Evolutionary conservation across 2,329 filamentous ascomycete genomes (phyloP), one percentile per base, ranked within the genome.

Genomic region (Neopestalotiopsis sp.): DNA sequence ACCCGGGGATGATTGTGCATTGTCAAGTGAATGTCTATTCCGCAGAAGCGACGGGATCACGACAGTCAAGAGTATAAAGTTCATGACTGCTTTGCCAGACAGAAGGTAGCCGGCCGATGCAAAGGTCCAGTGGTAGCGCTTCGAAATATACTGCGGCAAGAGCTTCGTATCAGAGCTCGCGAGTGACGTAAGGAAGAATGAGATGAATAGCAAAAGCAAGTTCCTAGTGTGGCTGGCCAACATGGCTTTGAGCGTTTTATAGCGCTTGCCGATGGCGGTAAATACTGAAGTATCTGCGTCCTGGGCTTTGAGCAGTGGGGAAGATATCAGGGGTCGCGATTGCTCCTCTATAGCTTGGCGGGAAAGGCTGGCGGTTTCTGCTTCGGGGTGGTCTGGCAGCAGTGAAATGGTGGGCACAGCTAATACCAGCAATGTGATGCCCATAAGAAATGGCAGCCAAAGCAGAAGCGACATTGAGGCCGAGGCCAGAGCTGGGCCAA

Each of bases 131-230:
- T 73, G 66, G 56, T 85, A 86, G 0, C 84, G 79, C 70, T 81
- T 85, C 0, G 85, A 86, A 70, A 86, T 86, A 71, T 86, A 86
- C 68, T 86, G 84, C 1, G 84, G 79, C 6, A 86, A 77, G 0
- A 87, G 79, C 68, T 85, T 86, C 17, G 84, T 86, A 70, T 87
- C 85, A 28, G 84, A 84, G 74, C 83, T 85, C 5, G 84, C 85
- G 17, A 86, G 79, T 13, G 84, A 83, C 1, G 84, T 83, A 68
- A 86, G 80, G 66, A 86, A 79, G 73, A 86, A 84, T 72, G 81
- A 81, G 62, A 79, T 63, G 1, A 86, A 80, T 1, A 86, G 72
- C 2, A 87, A 75, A 2, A 76, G 75, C 45, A 85, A 79, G 73
- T 85, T 86, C 5, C 76, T 77, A 1, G 82, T 79, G 40, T 82